These are phyloP conservation scores for Annona cherimola DNA, from an alignment of 164 flowering plant species.

Conservation along the genomic window DNA sequence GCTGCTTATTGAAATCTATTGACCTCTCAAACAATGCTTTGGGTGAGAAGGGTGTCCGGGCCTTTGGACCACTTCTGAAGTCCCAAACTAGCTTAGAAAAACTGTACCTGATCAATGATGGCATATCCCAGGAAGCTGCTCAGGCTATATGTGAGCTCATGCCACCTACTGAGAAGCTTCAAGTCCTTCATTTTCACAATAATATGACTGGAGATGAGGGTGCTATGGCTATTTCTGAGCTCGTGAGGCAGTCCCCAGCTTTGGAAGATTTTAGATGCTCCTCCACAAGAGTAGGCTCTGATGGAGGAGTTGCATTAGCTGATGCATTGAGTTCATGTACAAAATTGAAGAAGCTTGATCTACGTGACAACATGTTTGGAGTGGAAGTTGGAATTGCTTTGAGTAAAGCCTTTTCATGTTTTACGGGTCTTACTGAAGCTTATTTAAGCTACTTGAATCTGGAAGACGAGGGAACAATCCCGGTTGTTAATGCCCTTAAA, in stretches of 20 bases:
- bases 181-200: conserved; percentile 76
- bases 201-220: conserved; percentile 98
- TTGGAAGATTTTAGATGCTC: conserved; percentile 93
- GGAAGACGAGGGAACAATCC: conserved; percentile 70
- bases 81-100: conserved; percentile 78
- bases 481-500: conserved; percentile 53
- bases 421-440: conserved; percentile 40
- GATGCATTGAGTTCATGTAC: conserved; percentile 53
- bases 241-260: conserved; percentile 55
- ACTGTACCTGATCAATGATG: conserved; percentile 85
- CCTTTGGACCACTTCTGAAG: conserved; percentile 68
- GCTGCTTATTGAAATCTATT: conserved; percentile 53
- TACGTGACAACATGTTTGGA: conserved; percentile 89
- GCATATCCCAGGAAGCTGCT: conserved; percentile 96
- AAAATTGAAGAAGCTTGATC: conserved; percentile 66
- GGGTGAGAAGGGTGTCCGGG: conserved; percentile 95
- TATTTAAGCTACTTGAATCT: conserved; percentile 78
- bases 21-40: conserved; percentile 84
- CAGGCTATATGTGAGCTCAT: conserved; percentile 70
- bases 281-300: conserved; percentile 76
- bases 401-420: conserved; percentile 45
- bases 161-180: conserved; percentile 77
- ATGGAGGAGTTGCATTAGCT: conserved; percentile 70
- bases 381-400: conserved; percentile 57
- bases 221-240: conserved; percentile 67